phyloP scores from a whole-genome alignment of 768 basidiomycete species.

The Mycena maculata region DNA sequence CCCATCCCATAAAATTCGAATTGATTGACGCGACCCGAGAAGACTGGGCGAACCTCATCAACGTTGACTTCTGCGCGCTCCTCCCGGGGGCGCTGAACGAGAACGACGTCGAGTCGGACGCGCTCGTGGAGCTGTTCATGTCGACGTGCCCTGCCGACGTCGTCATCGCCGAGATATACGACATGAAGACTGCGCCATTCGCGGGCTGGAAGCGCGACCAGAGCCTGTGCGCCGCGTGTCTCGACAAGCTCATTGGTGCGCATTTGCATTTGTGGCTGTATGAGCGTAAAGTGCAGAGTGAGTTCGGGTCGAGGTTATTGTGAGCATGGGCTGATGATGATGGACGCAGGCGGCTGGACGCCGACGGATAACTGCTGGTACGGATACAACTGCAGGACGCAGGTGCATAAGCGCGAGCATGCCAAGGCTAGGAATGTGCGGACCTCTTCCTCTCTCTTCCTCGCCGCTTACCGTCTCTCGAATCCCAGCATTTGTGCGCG shows the following conservation, averaged over 20 bases:
- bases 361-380: constrained; percentile 31
- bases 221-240: constrained; percentile 8
- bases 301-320: not conserved
- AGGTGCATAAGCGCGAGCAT: constrained; percentile 20
- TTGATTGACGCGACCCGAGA: too few relatives aligned
- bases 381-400: constrained; percentile 29
- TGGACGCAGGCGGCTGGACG: constrained; percentile 22
- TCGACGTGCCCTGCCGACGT: constrained; percentile 12
- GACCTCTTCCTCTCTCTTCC: too few relatives aligned
- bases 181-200: constrained; percentile 10
- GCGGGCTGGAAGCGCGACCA: constrained; percentile 21
- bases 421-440: constrained; percentile 28
- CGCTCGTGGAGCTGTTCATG: constrained; percentile 27
- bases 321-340: not conserved
- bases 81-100: constrained; percentile 15
- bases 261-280: constrained; percentile 20
- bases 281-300: constrained; percentile 7
- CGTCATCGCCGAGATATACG: constrained; percentile 21
- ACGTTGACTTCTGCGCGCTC: constrained; percentile 23
- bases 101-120: constrained; percentile 26
- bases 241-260: constrained; percentile 20
- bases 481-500: too few relatives aligned
- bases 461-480: too few relatives aligned
- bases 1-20: not conserved
- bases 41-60: constrained; percentile 23